A percentile compares a stretch with the other conserved stretches of the same genome.
These are phyloP conservation scores for Solanum arcanum DNA, from an alignment of 257 asterid species.

Conservation along the genomic window DNA sequence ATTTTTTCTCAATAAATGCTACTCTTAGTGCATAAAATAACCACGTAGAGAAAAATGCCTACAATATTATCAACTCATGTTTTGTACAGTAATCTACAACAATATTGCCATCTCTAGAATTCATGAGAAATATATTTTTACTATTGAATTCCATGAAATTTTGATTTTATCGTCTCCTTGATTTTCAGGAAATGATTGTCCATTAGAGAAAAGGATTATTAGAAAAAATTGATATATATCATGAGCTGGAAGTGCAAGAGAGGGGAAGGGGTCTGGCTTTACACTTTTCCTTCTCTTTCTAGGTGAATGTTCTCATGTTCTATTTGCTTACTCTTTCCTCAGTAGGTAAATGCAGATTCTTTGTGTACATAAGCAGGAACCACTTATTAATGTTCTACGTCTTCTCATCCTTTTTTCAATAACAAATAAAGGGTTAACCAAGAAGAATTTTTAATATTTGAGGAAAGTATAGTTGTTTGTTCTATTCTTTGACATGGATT, in stretches of 20 bases:
- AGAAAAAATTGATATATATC: background rate
- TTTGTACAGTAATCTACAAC: too few species aligned
- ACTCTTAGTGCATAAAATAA: background rate
- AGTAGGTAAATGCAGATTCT: constrained; percentile 48
- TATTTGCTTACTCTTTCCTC: background rate
- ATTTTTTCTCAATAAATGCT: background rate
- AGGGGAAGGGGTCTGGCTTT: background rate
- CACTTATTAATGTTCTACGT: constrained; percentile 64
- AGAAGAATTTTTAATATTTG: constrained; percentile 69
- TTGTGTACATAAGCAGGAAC: constrained; percentile 83
- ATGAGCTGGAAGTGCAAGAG: background rate
- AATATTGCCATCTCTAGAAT: background rate
- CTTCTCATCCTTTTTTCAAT: constrained; percentile 67
- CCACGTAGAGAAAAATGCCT: background rate
- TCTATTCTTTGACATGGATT: background rate
- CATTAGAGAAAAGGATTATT: background rate
- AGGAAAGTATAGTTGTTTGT: constrained; percentile 37
- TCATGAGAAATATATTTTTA: background rate
- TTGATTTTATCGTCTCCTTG: background rate
- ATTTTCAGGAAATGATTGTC: background rate
- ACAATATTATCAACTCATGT: too few species aligned
- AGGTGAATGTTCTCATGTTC: background rate
- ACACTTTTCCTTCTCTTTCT: background rate
- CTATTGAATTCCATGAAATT: background rate
- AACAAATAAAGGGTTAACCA: constrained; percentile 85